A percentile compares a stretch with the other conserved stretches of the same genome.
Conservation (phyloP, 148 eudicot species). For the Rhododendron simsii region DNA sequence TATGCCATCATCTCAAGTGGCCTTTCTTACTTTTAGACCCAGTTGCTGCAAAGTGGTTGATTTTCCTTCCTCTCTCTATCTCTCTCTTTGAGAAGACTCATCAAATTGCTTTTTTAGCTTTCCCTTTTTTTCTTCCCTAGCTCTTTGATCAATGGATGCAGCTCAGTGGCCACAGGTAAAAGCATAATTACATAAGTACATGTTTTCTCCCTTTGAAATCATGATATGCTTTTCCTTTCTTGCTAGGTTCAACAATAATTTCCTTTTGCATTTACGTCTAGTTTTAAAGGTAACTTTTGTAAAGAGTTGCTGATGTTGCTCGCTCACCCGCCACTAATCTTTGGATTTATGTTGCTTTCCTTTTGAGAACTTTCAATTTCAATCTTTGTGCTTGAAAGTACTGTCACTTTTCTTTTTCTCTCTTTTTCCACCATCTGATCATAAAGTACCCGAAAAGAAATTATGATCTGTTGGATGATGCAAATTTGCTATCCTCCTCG, state of each 20-base stretch:
- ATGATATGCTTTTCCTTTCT: conserved; percentile 8
- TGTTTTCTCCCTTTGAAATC: conserved; percentile 14
- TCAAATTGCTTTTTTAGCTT: conserved; percentile 9
- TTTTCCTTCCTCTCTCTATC: conserved; percentile 4
- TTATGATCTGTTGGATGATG: not conserved
- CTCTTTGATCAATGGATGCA: conserved; percentile 21
- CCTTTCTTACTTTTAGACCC: conserved; percentile 26
- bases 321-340: conserved; percentile 7
- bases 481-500: not conserved
- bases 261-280: not conserved
- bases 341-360: not conserved
- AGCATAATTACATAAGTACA: not conserved
- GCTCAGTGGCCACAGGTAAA: conserved; percentile 28
- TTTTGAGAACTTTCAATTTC: not conserved
- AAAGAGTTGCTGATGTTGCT: conserved; percentile 12
- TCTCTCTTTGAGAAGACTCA: conserved; percentile 8
- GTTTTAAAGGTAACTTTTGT: not conserved
- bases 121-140: not conserved
- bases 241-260: not conserved
- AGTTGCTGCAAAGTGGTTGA: conserved; percentile 9
- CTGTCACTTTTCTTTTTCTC: not conserved
- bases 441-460: conserved; percentile 2
- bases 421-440: conserved; percentile 7
- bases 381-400: conserved; percentile 6
- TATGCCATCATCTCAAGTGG: not conserved